Base-by-base conservation (phyloP, 2,329 filamentous ascomycete genomes). In the Tolypocladium tundrense region DNA sequence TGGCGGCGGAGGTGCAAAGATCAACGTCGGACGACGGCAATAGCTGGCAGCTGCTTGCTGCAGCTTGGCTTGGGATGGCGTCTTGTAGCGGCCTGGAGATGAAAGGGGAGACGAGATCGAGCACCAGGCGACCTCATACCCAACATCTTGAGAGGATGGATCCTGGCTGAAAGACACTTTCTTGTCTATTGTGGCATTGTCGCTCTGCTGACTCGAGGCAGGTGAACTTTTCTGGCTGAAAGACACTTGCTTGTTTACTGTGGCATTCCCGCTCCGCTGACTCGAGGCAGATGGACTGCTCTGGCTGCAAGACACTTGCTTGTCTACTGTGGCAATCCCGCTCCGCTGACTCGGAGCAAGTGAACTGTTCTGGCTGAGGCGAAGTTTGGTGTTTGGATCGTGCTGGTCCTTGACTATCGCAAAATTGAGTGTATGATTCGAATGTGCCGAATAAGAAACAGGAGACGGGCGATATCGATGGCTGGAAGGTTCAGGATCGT, bases 401-500 rank as follows among this genome's bases (percentile, higher is more conserved):
- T 85, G 80, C 1, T 86, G 81, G 63, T 93, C 84, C 71, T 96
- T 95, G 27, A 93, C 88, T 14, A 91, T 82, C 1, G 87, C 81
- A 65, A 91, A 95, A 35, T 79, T 79, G 33, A 91, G 74, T 1
- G 66, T 70, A 5, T 72, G 70, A 33, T 70, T 73, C 27, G 76
- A 78, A 61, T 51, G 19, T 13, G 14, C 37, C 5, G 52, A 6
- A 27, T 31, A 51, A 55, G 27, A 21, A 5, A 31, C 14, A 9
- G 42, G 45, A 37, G 52, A 43, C 8, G 27, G 41, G 19, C 42
- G n/a, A 8, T 31, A 4, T 4, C 27, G 43, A 16, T 39, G 11
- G 43, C 43, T 54, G 3, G 45, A 11, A 55, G 24, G 24, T 27
- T 27, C 24, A 27, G 24, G 24, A 1, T 27, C 24, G 24, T 27